Base-by-base conservation (phyloP, 805 yeast species). In the Metschnikowia orientalis region DNA sequence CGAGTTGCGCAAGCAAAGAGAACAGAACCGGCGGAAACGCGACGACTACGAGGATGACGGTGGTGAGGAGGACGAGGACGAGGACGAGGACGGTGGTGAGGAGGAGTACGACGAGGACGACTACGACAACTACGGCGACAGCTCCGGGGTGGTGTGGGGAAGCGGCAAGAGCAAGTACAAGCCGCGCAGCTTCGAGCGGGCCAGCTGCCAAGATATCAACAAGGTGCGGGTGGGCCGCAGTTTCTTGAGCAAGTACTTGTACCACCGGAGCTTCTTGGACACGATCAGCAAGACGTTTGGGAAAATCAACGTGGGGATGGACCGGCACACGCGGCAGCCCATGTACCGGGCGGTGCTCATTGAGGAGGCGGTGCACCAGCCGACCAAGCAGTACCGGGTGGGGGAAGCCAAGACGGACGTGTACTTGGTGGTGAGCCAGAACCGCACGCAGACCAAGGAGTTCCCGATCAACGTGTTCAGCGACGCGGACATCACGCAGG, bases 291-390 rank as follows among this genome's bases (percentile, higher is more conserved):
- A 86, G 13, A 78, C 94, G 30, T 86, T 70, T 54, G 95, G 89
- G 21, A 75, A 89, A 45, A 79, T 92, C 35, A 88, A 86, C 54
- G 74, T 92, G 35, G 95, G 96, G 7, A 51, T 65, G 25, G 81
- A 80, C 48, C 71, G 70, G 35, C 70, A 77, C 27, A 73, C 79
- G 8, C 76, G 81, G 18, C 65, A 68, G 49, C 73, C 81, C 8
- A 73, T 75, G 33, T 90, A 92, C 59, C 73, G 97, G 48, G 73
- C 90, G 75, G 95, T 90, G 30, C 81, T 76, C 52, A 77, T 92
- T 26, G 82, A 79, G 45, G 81, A 75, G 34, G 74, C 83, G 6
- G 73, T 71, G 16, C 59, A 63, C 29, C 48, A 42, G 8, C 69
- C 69, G 2, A 58, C 56, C 22, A 65, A 59, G 35, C 60, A 64